Percentiles rank a stretch among this genome's conserved stretches.
Conservation (phyloP, 352 stramenopile genomes). For the Phytophthora foliorum region DNA sequence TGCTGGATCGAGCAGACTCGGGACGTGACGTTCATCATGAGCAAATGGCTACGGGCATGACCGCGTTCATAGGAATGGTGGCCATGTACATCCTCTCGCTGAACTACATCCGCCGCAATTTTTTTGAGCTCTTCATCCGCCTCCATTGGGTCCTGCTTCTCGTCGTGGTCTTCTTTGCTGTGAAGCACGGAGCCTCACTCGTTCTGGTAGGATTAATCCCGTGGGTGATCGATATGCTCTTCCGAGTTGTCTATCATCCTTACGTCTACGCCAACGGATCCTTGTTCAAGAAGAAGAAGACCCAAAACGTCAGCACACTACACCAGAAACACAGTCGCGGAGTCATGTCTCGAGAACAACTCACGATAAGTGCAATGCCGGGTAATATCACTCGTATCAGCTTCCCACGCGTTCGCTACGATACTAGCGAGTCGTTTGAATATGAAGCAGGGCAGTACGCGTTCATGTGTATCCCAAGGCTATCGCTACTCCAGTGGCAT, state of each 20-base stretch:
- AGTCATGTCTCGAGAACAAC: conserved; percentile 36
- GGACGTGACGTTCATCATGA: conserved; percentile 5
- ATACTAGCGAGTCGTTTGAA: conserved; percentile 45
- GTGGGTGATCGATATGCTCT: conserved; percentile 48
- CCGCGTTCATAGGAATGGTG: conserved; percentile 42
- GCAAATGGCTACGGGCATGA: conserved; percentile 23
- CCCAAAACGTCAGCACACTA: not conserved
- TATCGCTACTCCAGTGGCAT: conserved; percentile 84
- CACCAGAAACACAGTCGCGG: conserved; percentile 12
- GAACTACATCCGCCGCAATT: conserved; percentile 45
- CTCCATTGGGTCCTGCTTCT: conserved; percentile 64
- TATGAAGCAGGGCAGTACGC: conserved; percentile 71
- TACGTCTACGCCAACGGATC: conserved; percentile 26
- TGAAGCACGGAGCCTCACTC: conserved; percentile 50
- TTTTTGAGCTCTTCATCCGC: conserved; percentile 64
- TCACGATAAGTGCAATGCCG: conserved; percentile 21
- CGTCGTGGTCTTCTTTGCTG: conserved; percentile 45
- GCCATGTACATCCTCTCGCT: conserved; percentile 48
- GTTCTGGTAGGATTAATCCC: conserved; percentile 43
- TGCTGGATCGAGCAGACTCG: conserved; percentile 42
- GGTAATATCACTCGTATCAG: conserved; percentile 46
- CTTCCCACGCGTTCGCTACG: conserved; percentile 46
- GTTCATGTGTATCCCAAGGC: conserved; percentile 76
- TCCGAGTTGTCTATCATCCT: conserved; percentile 42
- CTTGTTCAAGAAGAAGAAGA: conserved; percentile 6